Percentiles rank a stretch among this genome's conserved stretches.
These are phyloP conservation scores for Puccinellia tenuiflora DNA, from an alignment of 176 grass and related monocot species.

Conservation along the genomic window DNA sequence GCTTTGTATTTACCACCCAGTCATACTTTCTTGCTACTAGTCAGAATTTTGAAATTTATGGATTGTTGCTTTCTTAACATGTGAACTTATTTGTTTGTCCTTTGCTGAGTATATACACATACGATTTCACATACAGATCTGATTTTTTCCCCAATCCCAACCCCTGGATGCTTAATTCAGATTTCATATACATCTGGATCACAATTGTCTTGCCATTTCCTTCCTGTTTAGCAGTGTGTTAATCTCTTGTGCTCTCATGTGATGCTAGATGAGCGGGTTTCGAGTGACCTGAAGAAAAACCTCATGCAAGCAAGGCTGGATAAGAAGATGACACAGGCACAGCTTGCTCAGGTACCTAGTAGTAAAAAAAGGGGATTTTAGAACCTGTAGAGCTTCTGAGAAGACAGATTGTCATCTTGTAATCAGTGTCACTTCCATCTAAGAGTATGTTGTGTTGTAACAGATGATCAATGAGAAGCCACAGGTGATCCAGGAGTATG, in stretches of 20 bases:
- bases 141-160: not conserved
- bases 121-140: not conserved
- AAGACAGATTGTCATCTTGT: not conserved
- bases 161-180: not conserved
- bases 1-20: not conserved
- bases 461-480: conserved; percentile 99
- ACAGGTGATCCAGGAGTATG: conserved; percentile 36
- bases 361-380: not conserved
- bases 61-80: not conserved
- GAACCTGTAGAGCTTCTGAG: not conserved
- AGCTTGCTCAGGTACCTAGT: conserved; percentile 88
- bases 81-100: not conserved
- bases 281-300: conserved; percentile 88
- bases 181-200: not conserved
- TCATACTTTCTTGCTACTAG: not conserved
- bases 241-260: not conserved
- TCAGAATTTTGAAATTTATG: not conserved
- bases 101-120: not conserved
- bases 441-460: not conserved
- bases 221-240: not conserved
- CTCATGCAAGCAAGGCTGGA: conserved; percentile 96
- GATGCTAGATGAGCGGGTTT: conserved; percentile 71
- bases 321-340: conserved; percentile 95
- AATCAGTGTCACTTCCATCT: not conserved
- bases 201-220: not conserved